These are phyloP conservation scores for Malassezia furfur DNA, from an alignment of 1,284 basidiomycete genomes.

Conservation along the genomic window DNA sequence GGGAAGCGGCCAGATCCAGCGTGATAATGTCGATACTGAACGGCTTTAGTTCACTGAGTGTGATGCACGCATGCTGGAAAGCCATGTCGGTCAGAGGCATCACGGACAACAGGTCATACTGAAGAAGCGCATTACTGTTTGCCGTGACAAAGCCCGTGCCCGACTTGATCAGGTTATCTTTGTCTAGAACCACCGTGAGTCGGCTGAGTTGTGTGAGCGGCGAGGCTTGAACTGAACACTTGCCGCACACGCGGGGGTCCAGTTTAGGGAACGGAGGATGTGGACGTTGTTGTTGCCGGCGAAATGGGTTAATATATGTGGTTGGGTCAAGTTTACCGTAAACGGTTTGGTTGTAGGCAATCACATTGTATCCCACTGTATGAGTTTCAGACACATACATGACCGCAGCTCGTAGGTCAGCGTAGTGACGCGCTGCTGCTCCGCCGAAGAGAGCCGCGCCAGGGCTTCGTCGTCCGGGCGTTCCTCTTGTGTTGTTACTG, in stretches of 20 bases:
- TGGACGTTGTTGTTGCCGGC: constrained; percentile 13
- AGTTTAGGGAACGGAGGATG: constrained; percentile 34
- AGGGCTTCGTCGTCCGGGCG: not conserved
- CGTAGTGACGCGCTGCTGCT: constrained; percentile 20
- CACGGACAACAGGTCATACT: constrained; percentile 68
- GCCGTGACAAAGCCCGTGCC: constrained; percentile 34
- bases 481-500: not conserved
- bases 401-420: constrained; percentile 22
- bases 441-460: not conserved
- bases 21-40: constrained; percentile 72
- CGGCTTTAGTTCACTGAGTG: constrained; percentile 66
- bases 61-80: constrained; percentile 68
- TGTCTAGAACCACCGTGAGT: constrained; percentile 42
- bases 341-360: constrained; percentile 40
- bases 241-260: constrained; percentile 24
- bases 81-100: constrained; percentile 62
- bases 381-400: constrained; percentile 7
- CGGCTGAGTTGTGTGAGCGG: constrained; percentile 37
- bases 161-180: constrained; percentile 30
- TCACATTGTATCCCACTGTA: constrained; percentile 26
- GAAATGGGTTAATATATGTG: constrained; percentile 25
- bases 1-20: constrained; percentile 62
- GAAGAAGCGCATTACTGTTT: constrained; percentile 42
- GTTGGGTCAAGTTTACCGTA: constrained; percentile 26
- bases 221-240: not conserved